Base-by-base conservation (phyloP, 2,329 filamentous ascomycete genomes). In the Fusarium devonianum region DNA sequence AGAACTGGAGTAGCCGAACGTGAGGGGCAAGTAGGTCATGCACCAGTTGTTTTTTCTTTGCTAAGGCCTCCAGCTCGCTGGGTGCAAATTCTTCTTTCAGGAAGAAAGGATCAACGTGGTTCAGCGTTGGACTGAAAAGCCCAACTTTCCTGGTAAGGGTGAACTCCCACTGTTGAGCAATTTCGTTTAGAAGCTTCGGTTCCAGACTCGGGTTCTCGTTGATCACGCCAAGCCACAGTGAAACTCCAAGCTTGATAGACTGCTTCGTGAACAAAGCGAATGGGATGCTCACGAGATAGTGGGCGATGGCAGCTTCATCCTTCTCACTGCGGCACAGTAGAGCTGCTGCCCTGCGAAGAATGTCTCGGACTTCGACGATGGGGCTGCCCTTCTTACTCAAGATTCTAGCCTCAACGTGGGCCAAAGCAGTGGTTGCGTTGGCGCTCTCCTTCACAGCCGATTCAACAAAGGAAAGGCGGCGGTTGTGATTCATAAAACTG, bases 221-320 rank as follows among this genome's bases (percentile, higher is more conserved):
- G 66, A 97, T 95, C 11, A 97, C 90, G 18, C 94, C 94, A 53
- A 97, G 85, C 94, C 94, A 99, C 6, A 99, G 77, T 4, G 94
- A 97, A 25, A 97, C 89, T 5, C 94, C 95, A 39, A 97, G 84
- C 68, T 96, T 96, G 69, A 99, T 94, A 2, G 92, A 94, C 66
- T 96, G 89, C 69, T 96, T 96, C 5, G 89, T 95, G 69, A 99
- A 97, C 35, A 96, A 84, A 29, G 85, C 83, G 71, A 99, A 99
- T 0, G 94, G 95, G 53, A 99, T 94, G 60, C 85, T 87, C 55
- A 99, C 93, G 12, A 99, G 80, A 66, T 95, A 88, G 66, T 93
- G 89, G 10, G 91, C 85, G 46, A 97, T 87, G 1, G 88, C 84
- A 47, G 87, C 87, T 67, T 92, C 88, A 54, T 92, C 87, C 33